These are phyloP conservation scores for Termitomyces sp. DNA, from an alignment of 768 basidiomycete genomes.

Conservation along the genomic window DNA sequence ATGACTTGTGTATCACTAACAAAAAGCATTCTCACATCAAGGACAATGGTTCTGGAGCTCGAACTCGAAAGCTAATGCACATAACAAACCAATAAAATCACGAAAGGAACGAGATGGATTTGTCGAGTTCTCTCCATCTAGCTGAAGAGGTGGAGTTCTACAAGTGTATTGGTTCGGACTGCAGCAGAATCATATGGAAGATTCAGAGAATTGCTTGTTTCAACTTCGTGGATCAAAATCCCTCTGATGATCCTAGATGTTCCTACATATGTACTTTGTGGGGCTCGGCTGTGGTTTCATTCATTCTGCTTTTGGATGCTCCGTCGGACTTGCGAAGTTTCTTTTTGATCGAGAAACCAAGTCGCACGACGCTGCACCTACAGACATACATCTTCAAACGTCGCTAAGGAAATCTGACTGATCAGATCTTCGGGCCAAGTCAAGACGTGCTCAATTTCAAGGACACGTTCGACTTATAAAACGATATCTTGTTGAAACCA, in stretches of 20 bases:
- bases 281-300: background rate
- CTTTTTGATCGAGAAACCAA: constrained; percentile 2
- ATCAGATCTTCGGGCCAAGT: constrained; percentile 4
- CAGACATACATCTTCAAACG: background rate
- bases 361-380: background rate
- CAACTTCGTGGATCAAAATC: background rate
- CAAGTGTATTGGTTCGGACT: background rate
- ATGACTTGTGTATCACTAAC: background rate
- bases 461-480: constrained; percentile 5
- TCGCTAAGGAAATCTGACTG: constrained; percentile 2
- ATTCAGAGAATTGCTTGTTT: background rate
- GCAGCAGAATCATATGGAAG: background rate
- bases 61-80: background rate
- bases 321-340: constrained; percentile 8
- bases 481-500: background rate
- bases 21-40: background rate
- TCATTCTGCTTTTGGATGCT: constrained; percentile 3
- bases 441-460: constrained; percentile 2
- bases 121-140: background rate
- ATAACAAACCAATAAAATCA: background rate
- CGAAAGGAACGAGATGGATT: background rate
- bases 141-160: background rate
- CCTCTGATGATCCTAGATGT: background rate
- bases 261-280: background rate
- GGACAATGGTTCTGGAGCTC: background rate